These are phyloP conservation scores for Rosa persica DNA, from an alignment of 306 rosid species.

Conservation along the genomic window DNA sequence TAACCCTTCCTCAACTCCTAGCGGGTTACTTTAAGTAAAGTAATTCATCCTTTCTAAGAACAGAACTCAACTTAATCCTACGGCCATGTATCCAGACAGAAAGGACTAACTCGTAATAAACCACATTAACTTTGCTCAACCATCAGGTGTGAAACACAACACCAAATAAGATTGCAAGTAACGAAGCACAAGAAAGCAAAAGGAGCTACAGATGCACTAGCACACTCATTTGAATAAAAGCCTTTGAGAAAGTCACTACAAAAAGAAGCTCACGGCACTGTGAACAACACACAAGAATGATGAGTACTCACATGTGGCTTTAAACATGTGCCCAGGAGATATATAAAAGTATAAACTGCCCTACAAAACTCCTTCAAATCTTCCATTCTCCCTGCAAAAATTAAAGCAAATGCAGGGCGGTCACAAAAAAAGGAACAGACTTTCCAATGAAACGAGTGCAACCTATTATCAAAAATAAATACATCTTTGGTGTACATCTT, in stretches of 20 bases:
- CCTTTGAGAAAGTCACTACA: not conserved
- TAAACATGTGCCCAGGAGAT: conserved; percentile 76
- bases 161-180: not conserved
- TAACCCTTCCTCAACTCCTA: not conserved
- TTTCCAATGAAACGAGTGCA: not conserved
- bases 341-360: conserved; percentile 58
- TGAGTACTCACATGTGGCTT: conserved; percentile 82
- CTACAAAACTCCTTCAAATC: conserved; percentile 67
- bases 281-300: not conserved
- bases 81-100: not conserved
- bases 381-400: conserved; percentile 66
- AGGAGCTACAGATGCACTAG: not conserved
- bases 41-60: not conserved
- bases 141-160: not conserved
- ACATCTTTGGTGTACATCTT: not conserved
- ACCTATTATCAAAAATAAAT: not conserved
- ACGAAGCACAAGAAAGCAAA: not conserved
- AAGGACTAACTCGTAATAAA: not conserved
- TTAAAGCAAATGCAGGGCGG: conserved; percentile 21
- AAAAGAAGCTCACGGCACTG: not conserved
- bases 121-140: not conserved
- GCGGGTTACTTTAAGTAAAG: not conserved
- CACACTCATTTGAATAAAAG: not conserved
- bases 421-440: conserved; percentile 3
- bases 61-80: not conserved